Conservation (phyloP, 2,329 filamentous ascomycete species). For the Davidsoniella eucalypti region DNA sequence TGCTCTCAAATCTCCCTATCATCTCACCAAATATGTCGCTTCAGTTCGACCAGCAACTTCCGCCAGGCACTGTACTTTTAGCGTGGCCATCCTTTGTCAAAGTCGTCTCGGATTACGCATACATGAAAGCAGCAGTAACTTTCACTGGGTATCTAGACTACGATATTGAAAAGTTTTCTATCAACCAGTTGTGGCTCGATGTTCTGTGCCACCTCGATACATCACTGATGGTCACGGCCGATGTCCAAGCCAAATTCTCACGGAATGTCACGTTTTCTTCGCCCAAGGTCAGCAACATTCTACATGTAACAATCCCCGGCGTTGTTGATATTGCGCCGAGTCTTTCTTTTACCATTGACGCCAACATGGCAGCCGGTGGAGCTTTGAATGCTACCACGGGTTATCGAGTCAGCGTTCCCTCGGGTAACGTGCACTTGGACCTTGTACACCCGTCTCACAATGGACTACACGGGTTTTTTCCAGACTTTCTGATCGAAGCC, state of each 20-base stretch:
- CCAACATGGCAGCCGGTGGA: slow-evolving; percentile 1
- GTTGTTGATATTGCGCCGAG: slow-evolving; percentile 3
- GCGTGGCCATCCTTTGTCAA: slow-evolving; percentile 2
- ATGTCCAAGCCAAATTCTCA: not conserved
- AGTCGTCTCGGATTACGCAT: slow-evolving; percentile 7
- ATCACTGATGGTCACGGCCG: not conserved
- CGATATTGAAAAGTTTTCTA: slow-evolving; percentile 1
- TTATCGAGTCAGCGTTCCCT: not conserved
- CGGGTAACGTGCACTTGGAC: slow-evolving; percentile 7
- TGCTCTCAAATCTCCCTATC: not conserved
- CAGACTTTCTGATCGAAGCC: not conserved
- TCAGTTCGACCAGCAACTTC: slow-evolving; percentile 1
- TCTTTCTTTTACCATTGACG: slow-evolving; percentile 5
- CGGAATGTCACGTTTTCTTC: slow-evolving; percentile 1
- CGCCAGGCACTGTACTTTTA: slow-evolving; percentile 6
- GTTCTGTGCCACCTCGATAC: slow-evolving; percentile 4
- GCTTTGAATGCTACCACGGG: slow-evolving; percentile 1
- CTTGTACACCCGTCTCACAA: not conserved
- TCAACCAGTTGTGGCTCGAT: slow-evolving; percentile 7
- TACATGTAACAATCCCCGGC: slow-evolving; percentile 6
- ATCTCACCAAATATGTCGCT: slow-evolving; percentile 5
- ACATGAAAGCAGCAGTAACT: slow-evolving; percentile 1
- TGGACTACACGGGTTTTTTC: not conserved
- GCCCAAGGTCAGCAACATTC: not conserved
- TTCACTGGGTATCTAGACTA: slow-evolving; percentile 9